Evolutionary conservation across 176 grass and related monocot genomes (phyloP).

Genomic region (Hyparrhenia diplandra): DNA sequence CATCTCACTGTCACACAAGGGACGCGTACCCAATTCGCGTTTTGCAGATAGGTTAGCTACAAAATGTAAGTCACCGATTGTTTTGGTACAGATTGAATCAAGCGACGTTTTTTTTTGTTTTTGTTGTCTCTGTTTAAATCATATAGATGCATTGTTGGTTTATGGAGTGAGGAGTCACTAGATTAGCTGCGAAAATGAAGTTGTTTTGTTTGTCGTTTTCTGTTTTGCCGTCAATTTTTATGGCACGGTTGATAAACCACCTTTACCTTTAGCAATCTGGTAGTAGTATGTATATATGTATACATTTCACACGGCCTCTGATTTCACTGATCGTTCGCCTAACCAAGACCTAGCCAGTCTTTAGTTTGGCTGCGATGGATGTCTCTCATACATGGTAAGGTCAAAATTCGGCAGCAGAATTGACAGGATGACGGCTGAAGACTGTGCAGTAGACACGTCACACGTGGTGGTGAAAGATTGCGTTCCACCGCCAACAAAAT

Average conservation of each 20-base stretch:
- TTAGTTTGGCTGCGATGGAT: background rate
- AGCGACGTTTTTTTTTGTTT: background rate
- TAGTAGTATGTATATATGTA: background rate
- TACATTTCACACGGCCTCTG: background rate
- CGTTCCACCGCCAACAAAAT: too few relatives aligned
- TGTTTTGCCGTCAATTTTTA: background rate
- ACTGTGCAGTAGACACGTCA: too few relatives aligned
- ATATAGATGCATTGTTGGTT: background rate
- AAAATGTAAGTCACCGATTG: background rate
- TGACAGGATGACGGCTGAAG: too few relatives aligned
- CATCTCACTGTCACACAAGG: background rate
- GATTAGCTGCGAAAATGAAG: background rate
- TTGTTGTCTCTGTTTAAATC: background rate
- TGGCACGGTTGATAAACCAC: background rate
- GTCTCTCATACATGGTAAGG: too few relatives aligned
- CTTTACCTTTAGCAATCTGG: too few relatives aligned
- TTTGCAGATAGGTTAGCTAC: slow-evolving; percentile 17
- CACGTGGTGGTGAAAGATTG: too few relatives aligned
- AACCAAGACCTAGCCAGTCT: background rate
- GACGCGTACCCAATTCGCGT: background rate
- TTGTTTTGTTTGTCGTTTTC: background rate
- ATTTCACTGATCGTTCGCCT: background rate
- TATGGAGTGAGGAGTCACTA: background rate
- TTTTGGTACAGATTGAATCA: slow-evolving; percentile 19
- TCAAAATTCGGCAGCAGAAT: too few relatives aligned